Percentiles rank a stretch among this genome's conserved stretches.
phyloP scores from a whole-genome alignment of 2,329 filamentous ascomycete species.

The Sporothrix schenckii region DNA sequence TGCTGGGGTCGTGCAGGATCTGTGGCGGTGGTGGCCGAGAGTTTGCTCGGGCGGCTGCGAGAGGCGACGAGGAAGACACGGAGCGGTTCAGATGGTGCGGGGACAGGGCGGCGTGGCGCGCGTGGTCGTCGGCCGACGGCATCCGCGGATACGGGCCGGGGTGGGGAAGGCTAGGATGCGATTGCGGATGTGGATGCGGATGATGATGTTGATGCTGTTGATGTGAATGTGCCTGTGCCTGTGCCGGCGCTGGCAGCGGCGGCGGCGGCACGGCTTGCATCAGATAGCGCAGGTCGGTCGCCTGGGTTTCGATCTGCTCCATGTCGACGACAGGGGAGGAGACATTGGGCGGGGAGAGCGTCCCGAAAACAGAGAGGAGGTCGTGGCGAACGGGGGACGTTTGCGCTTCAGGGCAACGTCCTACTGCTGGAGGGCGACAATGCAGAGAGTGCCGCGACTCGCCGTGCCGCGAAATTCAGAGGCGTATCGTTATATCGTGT shows the following conservation, averaged over 20 bases:
- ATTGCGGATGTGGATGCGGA: background rate
- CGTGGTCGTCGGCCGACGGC: constrained; percentile 23
- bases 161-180: constrained; percentile 28
- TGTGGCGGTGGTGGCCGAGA: background rate
- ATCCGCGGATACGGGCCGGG: constrained; percentile 18
- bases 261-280: constrained; percentile 41
- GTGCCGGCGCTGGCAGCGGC: constrained; percentile 27
- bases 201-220: constrained; percentile 20
- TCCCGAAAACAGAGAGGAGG: background rate
- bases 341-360: constrained; percentile 24
- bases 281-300: constrained; percentile 57
- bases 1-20: constrained; percentile 1
- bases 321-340: constrained; percentile 46
- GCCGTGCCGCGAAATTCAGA: background rate
- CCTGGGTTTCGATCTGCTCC: constrained; percentile 60
- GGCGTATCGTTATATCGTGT: no score
- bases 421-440: background rate
- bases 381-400: background rate
- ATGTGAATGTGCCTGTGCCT: background rate
- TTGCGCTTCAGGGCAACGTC: background rate
- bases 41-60: background rate
- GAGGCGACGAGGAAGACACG: background rate
- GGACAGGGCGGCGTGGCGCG: constrained; percentile 34
- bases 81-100: constrained; percentile 38
- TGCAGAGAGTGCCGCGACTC: background rate